These are phyloP conservation scores for Ciborinia camelliae DNA, from an alignment of 2,329 filamentous ascomycete genomes.

Conservation along the genomic window DNA sequence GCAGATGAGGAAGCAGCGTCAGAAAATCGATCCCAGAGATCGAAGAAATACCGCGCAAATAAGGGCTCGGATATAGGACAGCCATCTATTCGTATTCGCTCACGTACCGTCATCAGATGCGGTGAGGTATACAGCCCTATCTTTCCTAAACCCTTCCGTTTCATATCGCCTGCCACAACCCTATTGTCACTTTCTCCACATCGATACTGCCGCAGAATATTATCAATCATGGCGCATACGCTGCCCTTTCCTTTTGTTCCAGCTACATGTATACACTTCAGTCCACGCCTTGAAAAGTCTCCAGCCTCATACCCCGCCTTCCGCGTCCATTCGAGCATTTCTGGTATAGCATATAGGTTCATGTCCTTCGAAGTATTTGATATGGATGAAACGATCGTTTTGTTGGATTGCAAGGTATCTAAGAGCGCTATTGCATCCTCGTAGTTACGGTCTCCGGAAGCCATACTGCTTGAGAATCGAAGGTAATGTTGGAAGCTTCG, in stretches of 20 bases:
- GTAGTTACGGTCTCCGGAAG: slow-evolving; percentile 21
- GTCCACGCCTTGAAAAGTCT: slow-evolving; percentile 28
- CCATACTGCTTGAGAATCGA: slow-evolving; percentile 10
- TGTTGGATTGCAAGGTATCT: slow-evolving; percentile 33
- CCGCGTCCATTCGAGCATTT: slow-evolving; percentile 37
- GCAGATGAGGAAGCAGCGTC: slow-evolving; percentile 32
- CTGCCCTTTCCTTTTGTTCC: slow-evolving; percentile 86
- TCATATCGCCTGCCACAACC: slow-evolving; percentile 14
- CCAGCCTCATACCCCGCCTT: slow-evolving; percentile 31
- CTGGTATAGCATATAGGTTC: slow-evolving; percentile 35
- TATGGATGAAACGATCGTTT: slow-evolving; percentile 26
- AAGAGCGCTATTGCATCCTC: slow-evolving; percentile 29
- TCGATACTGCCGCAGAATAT: slow-evolving; percentile 57
- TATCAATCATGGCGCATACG: slow-evolving; percentile 64
- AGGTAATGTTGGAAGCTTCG: slow-evolving; percentile 1
- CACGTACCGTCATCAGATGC: slow-evolving; percentile 64
- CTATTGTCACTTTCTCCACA: slow-evolving; percentile 14
- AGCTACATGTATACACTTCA: slow-evolving; percentile 69
- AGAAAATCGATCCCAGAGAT: slow-evolving; percentile 58
- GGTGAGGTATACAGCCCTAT: slow-evolving; percentile 67
- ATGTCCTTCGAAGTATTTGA: slow-evolving; percentile 24
- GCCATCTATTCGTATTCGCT: slow-evolving; percentile 63
- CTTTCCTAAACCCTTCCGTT: slow-evolving; percentile 24
- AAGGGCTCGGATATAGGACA: slow-evolving; percentile 53
- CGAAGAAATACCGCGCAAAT: slow-evolving; percentile 64